Evolutionary conservation across 108 stramenopile species (phyloP), one percentile per base, ranked within the genome.

Genomic region (Stephanodiscus triporus): DNA sequence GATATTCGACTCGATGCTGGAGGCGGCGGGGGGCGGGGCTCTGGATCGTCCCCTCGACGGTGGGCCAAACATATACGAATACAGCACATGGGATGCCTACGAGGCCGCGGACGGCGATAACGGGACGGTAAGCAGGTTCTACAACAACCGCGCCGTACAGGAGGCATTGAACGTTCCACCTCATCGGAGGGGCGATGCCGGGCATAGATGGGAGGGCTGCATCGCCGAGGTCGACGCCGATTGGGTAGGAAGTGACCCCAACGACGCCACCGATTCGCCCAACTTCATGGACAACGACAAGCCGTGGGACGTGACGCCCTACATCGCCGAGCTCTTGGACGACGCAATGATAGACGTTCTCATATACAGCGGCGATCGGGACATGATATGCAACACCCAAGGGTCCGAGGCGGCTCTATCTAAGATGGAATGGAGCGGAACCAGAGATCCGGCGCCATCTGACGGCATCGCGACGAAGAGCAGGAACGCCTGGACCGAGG

Each of bases 311-410:
- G 37, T 63, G 6, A 63, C 24, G 61, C 61, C 61, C 37, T 63
- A 63, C 61, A 63, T 63, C 29, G 36, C 61, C 23, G 9, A 8
- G 3, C 61, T 63, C 24, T 11, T 63, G 7, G 61, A 63, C 34
- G 61, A 63, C 6, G 61, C 61, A 34, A 4, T 8, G 6, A 63
- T 63, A 23, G 13, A 40, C 29, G 61, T 63, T 4, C 61, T 63
- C 10, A 20, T 63, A 9, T 63, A 63, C 61, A 63, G 42, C 10
- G 61, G 61, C 19, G 61, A 63, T 40, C 61, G 61, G 22, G 61
- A 63, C 61, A 38, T 63, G 61, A 63, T 34, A 23, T 63, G 61
- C 37, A 40, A 40, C 61, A 40, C 42, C 29, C 61, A 63, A 32
- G 61, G 61, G 1, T 40, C 23, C 7, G 61, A 63, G 4, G 42